Evolutionary conservation across 768 basidiomycete genomes (phyloP).

Genomic region (Pluteus cervinus): DNA sequence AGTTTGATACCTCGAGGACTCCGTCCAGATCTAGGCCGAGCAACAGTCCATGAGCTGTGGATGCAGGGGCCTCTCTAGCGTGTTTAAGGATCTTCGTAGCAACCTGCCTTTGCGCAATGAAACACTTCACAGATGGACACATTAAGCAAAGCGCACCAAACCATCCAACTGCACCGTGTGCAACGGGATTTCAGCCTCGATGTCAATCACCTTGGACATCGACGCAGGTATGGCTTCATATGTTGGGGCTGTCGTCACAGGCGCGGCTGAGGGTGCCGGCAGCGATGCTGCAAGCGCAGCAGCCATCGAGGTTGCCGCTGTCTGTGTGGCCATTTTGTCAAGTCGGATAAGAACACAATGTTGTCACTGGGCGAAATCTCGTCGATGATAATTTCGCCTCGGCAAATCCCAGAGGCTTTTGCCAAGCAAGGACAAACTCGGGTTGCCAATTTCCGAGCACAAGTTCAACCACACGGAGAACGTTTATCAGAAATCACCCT

Average conservation of each 20-base stretch:
- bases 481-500: too few species aligned
- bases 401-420: constrained; percentile 18
- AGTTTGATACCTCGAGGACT: constrained; percentile 84
- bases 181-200: constrained; percentile 84
- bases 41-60: constrained; percentile 78
- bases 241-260: constrained; percentile 55
- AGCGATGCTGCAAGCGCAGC: constrained; percentile 84
- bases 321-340: constrained; percentile 38
- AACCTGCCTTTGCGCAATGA: too few species aligned
- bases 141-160: constrained; percentile 47
- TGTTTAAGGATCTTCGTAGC: constrained; percentile 94
- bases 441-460: too few species aligned
- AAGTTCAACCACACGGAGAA: too few species aligned
- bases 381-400: constrained; percentile 2
- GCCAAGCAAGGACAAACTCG: constrained; percentile 26
- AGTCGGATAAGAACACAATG: constrained; percentile 7
- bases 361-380: neutral
- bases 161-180: constrained; percentile 80
- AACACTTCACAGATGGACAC: constrained; percentile 7
- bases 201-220: constrained; percentile 90
- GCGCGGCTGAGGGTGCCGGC: constrained; percentile 57
- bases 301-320: constrained; percentile 75
- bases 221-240: constrained; percentile 89
- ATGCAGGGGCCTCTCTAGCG: constrained; percentile 67
- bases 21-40: constrained; percentile 93